Conservation (phyloP, 208 protist genomes). For the Crithidia sp. region DNA sequence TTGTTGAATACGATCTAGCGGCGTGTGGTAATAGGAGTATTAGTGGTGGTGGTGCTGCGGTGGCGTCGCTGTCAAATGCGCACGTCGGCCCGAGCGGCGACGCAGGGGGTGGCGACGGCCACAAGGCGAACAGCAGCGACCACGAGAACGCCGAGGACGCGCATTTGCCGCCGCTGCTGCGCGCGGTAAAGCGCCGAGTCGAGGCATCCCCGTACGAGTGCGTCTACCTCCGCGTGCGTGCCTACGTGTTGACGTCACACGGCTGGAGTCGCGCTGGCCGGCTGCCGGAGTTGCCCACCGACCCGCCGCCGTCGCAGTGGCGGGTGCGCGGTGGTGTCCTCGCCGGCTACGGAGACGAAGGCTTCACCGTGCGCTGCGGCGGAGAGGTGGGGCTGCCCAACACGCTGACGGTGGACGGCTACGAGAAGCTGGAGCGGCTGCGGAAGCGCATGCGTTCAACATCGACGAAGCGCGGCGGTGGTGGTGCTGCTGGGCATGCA, state of each 20-base stretch:
- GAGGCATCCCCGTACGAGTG: slow-evolving; percentile 60
- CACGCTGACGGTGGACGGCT: slow-evolving; percentile 61
- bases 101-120: neutral
- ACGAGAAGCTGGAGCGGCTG: slow-evolving; percentile 58
- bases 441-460: slow-evolving; percentile 66
- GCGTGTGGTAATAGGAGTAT: neutral
- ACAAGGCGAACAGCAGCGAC: slow-evolving; percentile 2
- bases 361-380: slow-evolving; percentile 73
- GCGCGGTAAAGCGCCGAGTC: slow-evolving; percentile 50
- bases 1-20: slow-evolving; percentile 70
- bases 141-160: slow-evolving; percentile 7
- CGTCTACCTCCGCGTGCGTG: slow-evolving; percentile 30
- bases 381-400: slow-evolving; percentile 72
- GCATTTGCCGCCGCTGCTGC: slow-evolving; percentile 26
- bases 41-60: neutral
- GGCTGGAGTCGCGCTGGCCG: slow-evolving; percentile 75
- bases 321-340: slow-evolving; percentile 26
- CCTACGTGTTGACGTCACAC: slow-evolving; percentile 64
- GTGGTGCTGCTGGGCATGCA: neutral
- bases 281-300: slow-evolving; percentile 75
- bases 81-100: neutral
- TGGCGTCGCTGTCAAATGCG: neutral
- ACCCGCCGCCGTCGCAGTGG: slow-evolving; percentile 49
- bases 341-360: slow-evolving; percentile 76
- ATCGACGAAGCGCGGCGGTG: slow-evolving; percentile 16